Conservation (phyloP, 371 early-diverging fungal genomes). For the Umbelopsis sp. region DNA sequence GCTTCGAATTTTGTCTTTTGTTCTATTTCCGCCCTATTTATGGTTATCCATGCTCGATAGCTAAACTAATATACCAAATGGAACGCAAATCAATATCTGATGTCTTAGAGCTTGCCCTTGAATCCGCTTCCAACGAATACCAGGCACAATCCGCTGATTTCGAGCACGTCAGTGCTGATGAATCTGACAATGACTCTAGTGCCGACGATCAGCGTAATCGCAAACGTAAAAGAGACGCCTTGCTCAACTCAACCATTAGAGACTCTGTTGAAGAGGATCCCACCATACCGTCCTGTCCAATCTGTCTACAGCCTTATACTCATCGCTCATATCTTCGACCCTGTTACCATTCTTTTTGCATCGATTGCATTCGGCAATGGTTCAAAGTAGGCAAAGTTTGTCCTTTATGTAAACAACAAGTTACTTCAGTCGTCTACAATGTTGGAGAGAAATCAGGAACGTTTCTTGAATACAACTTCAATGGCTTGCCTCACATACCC, state of each 20-base stretch:
- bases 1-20: too few relatives aligned
- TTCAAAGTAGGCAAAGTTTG: conserved; percentile 53
- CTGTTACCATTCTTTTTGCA: conserved; percentile 69
- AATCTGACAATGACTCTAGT: not conserved
- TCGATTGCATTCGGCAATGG: conserved; percentile 65
- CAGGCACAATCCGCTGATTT: not conserved
- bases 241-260: not conserved
- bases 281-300: conserved; percentile 45
- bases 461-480: conserved; percentile 45
- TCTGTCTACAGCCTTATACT: conserved; percentile 55
- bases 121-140: conserved; percentile 1
- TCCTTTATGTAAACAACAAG: conserved; percentile 60
- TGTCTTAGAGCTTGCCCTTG: conserved; percentile 4
- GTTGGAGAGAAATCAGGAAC: conserved; percentile 38
- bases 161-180: not conserved
- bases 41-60: too few relatives aligned
- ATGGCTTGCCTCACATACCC: conserved; percentile 18
- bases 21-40: too few relatives aligned
- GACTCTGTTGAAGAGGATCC: not conserved
- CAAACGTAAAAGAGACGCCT: conserved; percentile 6
- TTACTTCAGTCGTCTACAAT: conserved; percentile 40
- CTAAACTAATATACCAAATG: not conserved
- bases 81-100: conserved; percentile 10
- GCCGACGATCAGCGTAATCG: not conserved
- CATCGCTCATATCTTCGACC: conserved; percentile 58